These are phyloP conservation scores for Aphanocladium album DNA, from an alignment of 2,329 filamentous ascomycete genomes.

Conservation along the genomic window DNA sequence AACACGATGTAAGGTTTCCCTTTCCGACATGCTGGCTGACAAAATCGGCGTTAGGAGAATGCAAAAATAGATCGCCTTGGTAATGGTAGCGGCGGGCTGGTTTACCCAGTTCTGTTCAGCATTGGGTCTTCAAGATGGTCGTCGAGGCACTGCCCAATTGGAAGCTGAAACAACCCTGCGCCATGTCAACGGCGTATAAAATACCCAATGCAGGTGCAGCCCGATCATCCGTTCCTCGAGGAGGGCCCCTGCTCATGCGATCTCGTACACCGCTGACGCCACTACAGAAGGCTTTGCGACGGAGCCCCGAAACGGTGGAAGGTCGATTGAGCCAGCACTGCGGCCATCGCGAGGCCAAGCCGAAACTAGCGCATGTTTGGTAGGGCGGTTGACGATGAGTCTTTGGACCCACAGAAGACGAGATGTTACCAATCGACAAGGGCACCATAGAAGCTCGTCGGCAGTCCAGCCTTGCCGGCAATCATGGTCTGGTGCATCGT, in stretches of 20 bases:
- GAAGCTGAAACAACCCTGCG: no score
- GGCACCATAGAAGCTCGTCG: background rate
- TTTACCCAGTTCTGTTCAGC: background rate
- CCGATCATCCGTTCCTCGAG: background rate
- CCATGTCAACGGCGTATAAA: no score
- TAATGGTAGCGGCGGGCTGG: background rate
- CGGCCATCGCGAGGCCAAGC: background rate
- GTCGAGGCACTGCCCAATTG: no score
- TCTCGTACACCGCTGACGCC: background rate
- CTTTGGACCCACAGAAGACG: background rate
- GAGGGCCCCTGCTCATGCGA: background rate
- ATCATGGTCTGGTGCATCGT: background rate
- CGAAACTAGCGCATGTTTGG: background rate
- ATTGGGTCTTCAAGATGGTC: background rate
- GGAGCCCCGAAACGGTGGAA: background rate
- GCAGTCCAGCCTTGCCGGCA: background rate
- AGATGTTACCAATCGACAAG: background rate
- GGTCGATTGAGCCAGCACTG: background rate
- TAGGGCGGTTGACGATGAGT: background rate
- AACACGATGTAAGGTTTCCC: background rate
- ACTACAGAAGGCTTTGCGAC: background rate
- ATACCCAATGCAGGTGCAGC: no score
- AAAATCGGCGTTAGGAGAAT: background rate
- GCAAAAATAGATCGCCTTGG: background rate
- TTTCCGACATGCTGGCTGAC: background rate